Base-by-base conservation (phyloP, 768 basidiomycete genomes). In the Boletus fagicola region DNA sequence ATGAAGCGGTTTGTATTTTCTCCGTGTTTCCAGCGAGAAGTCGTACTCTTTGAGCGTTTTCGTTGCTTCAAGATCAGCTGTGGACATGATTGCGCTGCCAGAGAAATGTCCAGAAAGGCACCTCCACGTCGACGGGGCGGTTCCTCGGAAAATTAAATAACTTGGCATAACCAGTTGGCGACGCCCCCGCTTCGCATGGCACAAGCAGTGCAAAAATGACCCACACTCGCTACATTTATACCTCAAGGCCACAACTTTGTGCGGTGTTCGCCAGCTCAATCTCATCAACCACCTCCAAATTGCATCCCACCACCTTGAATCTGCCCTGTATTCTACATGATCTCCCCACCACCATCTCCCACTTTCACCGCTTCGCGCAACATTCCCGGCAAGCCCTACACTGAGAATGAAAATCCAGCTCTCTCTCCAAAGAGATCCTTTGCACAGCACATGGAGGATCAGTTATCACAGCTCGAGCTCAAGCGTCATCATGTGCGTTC, bases 181-280 rank as follows among this genome's bases (percentile, higher is more conserved):
- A 42, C 43, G 24, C 20, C 22, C 52, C 44, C 49, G 44, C 8
- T 54, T 58, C 60, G 57, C 64, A 54, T 62, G 67, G 63, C 45
- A 57, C 54, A 62, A 59, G 69, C 68, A 24, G 68, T 69, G 68
- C 69, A 62, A 44, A 47, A 56, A 53, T 45, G 52, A 54, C 66
- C 55, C 62, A 58, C 65, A 60, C 54, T 50, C 52, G 39, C 56
- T 56, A 30, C 59, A 68, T 64, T 71, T 71, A 69, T 69, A 71
- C 59, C 53, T 44, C 48, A 52, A n/a, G n/a, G n/a, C n/a, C n/a
- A n/a, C n/a, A n/a, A 35, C 56, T 26, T 31, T n/a, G 39, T 58
- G 49, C 56, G 53, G 45, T 52, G 36, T 49, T 35, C 54, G 12
- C 54, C 44, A 46, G 31, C 39, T 53, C 65, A n/a, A 51, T 59